Evolutionary conservation across 257 asterid genomes (phyloP).

Genomic region (Galeopsis tetrahit): DNA sequence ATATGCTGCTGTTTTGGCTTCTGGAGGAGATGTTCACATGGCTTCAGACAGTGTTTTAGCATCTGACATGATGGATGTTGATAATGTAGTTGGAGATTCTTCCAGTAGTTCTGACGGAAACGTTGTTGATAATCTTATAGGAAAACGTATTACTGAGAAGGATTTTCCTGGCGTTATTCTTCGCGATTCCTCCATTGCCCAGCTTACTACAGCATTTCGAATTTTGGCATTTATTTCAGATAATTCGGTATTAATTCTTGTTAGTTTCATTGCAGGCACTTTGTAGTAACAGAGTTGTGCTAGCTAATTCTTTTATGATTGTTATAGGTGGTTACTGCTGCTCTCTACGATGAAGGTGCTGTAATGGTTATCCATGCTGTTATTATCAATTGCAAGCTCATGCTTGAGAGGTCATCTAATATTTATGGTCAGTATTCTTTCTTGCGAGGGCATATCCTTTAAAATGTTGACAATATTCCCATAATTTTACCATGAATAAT

Average conservation of each 20-base stretch:
- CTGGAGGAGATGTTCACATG: conserved; percentile 96
- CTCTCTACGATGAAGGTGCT: conserved; percentile 94
- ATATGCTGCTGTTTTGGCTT: conserved; percentile 61
- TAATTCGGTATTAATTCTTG: conserved; percentile 57
- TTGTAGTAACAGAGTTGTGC: conserved; percentile 25
- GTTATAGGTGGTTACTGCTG: conserved; percentile 77
- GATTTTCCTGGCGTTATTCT: conserved; percentile 87
- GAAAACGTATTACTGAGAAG: conserved; percentile 93
- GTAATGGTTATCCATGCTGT: conserved; percentile 97
- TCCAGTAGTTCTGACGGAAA: conserved; percentile 76
- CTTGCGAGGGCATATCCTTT: not conserved
- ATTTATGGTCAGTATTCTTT: conserved; percentile 73
- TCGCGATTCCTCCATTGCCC: conserved; percentile 86
- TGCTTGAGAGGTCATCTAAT: conserved; percentile 95
- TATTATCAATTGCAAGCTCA: conserved; percentile 80
- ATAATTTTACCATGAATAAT: not conserved
- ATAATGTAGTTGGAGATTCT: conserved; percentile 84
- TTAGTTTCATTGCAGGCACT: conserved; percentile 26
- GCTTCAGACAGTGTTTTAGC: conserved; percentile 84
- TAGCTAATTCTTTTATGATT: conserved; percentile 42
- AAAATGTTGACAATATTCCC: conserved; percentile 2
- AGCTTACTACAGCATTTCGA: conserved; percentile 90
- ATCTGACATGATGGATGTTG: conserved; percentile 94
- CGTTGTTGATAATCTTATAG: conserved; percentile 81
- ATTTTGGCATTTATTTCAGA: conserved; percentile 92